Conservation (phyloP, 148 eudicot species). For the Cornus suecica region DNA sequence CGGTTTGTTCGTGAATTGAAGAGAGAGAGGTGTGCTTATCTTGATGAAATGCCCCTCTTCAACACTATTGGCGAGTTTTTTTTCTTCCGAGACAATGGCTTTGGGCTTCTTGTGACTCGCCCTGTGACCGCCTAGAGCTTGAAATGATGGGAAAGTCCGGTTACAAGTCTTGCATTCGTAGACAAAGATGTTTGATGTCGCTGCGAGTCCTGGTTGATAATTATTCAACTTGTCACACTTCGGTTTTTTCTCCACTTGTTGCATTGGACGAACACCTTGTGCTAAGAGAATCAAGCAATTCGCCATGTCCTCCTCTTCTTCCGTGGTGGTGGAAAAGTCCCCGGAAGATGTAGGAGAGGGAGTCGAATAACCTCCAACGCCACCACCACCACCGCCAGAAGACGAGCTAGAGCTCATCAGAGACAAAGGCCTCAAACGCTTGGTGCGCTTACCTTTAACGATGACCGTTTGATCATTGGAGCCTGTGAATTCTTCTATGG, state of each 20-base stretch:
- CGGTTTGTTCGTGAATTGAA: slow-evolving; percentile 2
- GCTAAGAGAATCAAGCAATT: slow-evolving; percentile 64
- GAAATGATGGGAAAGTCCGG: slow-evolving; percentile 65
- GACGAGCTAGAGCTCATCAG: slow-evolving; percentile 26
- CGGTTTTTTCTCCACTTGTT: neutral
- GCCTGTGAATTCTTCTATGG: slow-evolving; percentile 19
- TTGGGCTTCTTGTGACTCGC: slow-evolving; percentile 85
- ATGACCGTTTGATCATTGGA: slow-evolving; percentile 15
- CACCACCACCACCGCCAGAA: slow-evolving; percentile 10
- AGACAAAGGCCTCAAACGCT: slow-evolving; percentile 39
- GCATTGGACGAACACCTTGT: slow-evolving; percentile 25
- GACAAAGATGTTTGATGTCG: slow-evolving; percentile 14
- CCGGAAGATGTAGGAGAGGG: slow-evolving; percentile 22
- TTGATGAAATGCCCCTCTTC: neutral
- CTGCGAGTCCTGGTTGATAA: slow-evolving; percentile 5
- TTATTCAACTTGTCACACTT: slow-evolving; percentile 12
- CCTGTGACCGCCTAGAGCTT: slow-evolving; percentile 92
- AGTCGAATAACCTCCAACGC: slow-evolving; percentile 4
- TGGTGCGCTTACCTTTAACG: slow-evolving; percentile 52
- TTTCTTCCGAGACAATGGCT: slow-evolving; percentile 10
- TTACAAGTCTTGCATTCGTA: slow-evolving; percentile 87
- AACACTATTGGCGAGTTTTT: neutral
- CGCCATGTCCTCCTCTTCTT: slow-evolving; percentile 82
- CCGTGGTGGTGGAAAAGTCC: slow-evolving; percentile 27
- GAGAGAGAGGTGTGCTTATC: neutral